These are phyloP conservation scores for Paramecium octaurelia DNA, from an alignment of 73 alveolate genomes.

Conservation along the genomic window DNA sequence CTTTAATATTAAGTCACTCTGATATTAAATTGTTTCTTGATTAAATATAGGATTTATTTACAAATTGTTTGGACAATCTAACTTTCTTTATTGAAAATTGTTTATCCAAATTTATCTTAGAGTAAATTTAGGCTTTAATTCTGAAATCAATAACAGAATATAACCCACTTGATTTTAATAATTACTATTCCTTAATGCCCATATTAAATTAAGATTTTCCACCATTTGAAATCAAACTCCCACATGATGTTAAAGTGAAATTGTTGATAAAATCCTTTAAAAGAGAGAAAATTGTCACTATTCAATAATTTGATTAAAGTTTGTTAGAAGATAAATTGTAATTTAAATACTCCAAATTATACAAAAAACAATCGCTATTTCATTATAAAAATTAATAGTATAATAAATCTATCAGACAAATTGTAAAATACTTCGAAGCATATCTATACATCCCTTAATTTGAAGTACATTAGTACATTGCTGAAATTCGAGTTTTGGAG, in stretches of 20 bases:
- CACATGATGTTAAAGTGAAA: background rate
- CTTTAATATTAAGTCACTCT: background rate
- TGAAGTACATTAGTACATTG: background rate
- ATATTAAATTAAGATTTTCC: background rate
- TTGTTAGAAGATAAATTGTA: background rate
- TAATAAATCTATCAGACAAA: conserved; percentile 17
- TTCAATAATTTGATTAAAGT: background rate
- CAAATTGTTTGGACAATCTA: background rate
- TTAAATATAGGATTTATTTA: background rate
- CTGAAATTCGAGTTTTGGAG: background rate
- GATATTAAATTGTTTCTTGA: background rate
- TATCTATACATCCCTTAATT: background rate
- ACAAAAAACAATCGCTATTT: background rate
- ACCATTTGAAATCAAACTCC: background rate
- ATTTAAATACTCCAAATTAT: conserved; percentile 26
- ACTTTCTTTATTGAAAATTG: background rate
- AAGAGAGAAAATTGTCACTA: background rate
- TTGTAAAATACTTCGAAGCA: conserved; percentile 17
- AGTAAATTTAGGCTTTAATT: background rate
- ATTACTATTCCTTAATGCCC: background rate
- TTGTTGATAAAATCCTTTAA: background rate
- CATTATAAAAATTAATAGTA: background rate
- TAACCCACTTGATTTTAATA: background rate
- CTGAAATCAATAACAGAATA: background rate
- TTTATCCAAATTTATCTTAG: background rate